These are phyloP conservation scores for Clavispora asparagi DNA, from an alignment of 805 yeast species.

Conservation along the genomic window DNA sequence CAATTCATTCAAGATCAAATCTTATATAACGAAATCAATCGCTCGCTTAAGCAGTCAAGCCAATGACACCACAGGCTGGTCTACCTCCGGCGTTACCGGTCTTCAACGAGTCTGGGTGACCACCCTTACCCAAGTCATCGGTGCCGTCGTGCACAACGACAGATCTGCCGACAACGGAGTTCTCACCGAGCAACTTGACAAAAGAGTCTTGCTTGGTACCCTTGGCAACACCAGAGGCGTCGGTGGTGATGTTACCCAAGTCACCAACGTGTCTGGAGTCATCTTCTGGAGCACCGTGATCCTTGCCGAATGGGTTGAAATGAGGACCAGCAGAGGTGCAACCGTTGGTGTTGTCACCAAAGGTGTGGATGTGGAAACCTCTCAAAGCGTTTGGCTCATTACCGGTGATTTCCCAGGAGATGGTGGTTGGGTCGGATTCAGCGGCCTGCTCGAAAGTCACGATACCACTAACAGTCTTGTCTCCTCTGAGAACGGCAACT, in stretches of 20 bases:
- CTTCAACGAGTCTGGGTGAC: conserved; percentile 82
- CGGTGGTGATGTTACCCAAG: conserved; percentile 90
- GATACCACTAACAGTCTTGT: conserved; percentile 79
- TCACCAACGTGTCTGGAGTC: conserved; percentile 88
- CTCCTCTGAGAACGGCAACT: conserved; percentile 97
- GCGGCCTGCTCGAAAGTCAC: conserved; percentile 82
- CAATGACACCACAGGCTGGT: conserved; percentile 98
- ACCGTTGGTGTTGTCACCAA: conserved; percentile 99
- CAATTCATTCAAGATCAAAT: neutral
- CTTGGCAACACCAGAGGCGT: conserved; percentile 83
- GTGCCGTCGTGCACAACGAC: conserved; percentile 90
- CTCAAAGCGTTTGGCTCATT: conserved; percentile 82
- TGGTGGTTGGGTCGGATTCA: conserved; percentile 77
- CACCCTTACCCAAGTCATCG: conserved; percentile 95
- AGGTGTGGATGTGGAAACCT: conserved; percentile 98
- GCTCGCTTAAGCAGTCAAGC: conserved; percentile 41
- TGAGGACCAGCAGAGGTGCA: conserved; percentile 99
- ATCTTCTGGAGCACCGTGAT: conserved; percentile 90
- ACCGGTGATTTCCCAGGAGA: conserved; percentile 86
- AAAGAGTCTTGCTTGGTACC: conserved; percentile 76
- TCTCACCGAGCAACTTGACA: conserved; percentile 78
- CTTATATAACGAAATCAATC: neutral
- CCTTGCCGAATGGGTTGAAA: conserved; percentile 83
- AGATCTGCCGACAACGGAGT: conserved; percentile 90
- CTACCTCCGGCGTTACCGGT: conserved; percentile 98